A percentile compares a stretch with the other conserved stretches of the same genome.
phyloP scores from a whole-genome alignment of 108 stramenopile species.

The Skeletonema tropicum region DNA sequence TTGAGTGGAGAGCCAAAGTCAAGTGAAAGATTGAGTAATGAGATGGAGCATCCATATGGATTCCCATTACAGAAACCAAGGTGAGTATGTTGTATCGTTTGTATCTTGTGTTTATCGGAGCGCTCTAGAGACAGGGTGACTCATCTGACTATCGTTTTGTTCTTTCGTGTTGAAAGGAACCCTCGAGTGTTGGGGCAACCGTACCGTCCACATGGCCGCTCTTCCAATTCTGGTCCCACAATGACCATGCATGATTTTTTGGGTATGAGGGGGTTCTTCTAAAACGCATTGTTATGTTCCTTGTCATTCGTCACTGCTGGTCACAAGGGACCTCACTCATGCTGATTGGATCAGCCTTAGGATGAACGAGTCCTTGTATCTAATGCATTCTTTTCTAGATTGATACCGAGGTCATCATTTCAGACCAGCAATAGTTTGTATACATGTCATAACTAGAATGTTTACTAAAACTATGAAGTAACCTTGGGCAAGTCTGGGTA shows the following conservation, averaged over 20 bases:
- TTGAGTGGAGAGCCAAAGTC: conserved; percentile 38
- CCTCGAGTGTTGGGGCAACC: background rate
- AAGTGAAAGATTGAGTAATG: conserved; percentile 32
- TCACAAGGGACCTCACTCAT: background rate
- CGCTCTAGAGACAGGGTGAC: background rate
- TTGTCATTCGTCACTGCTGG: background rate
- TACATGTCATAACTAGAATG: background rate
- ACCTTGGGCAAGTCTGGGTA: conserved; percentile 40
- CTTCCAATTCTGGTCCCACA: background rate
- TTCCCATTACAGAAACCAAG: conserved; percentile 18
- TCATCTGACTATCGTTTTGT: background rate
- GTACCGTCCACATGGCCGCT: background rate
- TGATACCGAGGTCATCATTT: background rate
- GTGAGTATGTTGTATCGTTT: background rate
- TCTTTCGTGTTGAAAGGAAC: background rate
- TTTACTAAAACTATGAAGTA: background rate
- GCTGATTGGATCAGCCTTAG: conserved; percentile 1
- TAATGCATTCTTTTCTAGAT: no score
- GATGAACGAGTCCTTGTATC: background rate
- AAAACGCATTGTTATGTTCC: background rate
- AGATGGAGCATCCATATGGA: conserved; percentile 26
- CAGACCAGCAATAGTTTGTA: background rate
- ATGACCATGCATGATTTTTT: background rate
- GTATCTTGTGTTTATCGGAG: background rate
- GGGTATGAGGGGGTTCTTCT: background rate